These are phyloP conservation scores for Phylloporus arenicola DNA, from an alignment of 768 basidiomycete species.

Conservation along the genomic window DNA sequence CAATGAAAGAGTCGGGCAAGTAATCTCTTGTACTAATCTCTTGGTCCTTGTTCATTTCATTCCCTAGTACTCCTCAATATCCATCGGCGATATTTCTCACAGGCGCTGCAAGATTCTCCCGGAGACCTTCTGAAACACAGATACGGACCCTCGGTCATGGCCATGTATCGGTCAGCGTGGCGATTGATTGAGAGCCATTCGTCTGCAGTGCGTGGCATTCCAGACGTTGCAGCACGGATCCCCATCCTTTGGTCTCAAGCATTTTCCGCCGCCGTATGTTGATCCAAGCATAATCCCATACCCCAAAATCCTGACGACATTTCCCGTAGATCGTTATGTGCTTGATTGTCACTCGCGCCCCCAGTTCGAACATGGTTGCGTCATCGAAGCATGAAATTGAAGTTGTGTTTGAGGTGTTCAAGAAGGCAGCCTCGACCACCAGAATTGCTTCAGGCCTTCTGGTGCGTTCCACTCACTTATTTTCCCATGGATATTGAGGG, in stretches of 20 bases:
- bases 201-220: slow-evolving; percentile 36
- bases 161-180: slow-evolving; percentile 70
- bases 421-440: slow-evolving; percentile 41
- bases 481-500: background rate
- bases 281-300: background rate
- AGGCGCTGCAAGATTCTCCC: slow-evolving; percentile 57
- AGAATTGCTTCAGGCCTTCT: slow-evolving; percentile 42
- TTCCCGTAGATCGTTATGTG: slow-evolving; percentile 51
- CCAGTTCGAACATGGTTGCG: slow-evolving; percentile 42
- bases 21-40: background rate
- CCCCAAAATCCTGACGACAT: background rate
- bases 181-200: slow-evolving; percentile 49
- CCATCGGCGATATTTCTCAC: slow-evolving; percentile 64
- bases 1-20: slow-evolving; percentile 47
- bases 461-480: slow-evolving; percentile 27
- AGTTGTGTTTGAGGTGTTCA: slow-evolving; percentile 39
- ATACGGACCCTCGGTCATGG: slow-evolving; percentile 65
- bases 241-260: slow-evolving; percentile 61
- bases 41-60: background rate
- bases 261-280: slow-evolving; percentile 57
- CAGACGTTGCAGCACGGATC: slow-evolving; percentile 41
- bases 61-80: slow-evolving; percentile 54
- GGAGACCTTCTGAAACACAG: slow-evolving; percentile 53
- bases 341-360: slow-evolving; percentile 46
- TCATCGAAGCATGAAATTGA: slow-evolving; percentile 48